These are phyloP conservation scores for Infundibulicybe gibba DNA, from an alignment of 768 basidiomycete species.

Conservation along the genomic window DNA sequence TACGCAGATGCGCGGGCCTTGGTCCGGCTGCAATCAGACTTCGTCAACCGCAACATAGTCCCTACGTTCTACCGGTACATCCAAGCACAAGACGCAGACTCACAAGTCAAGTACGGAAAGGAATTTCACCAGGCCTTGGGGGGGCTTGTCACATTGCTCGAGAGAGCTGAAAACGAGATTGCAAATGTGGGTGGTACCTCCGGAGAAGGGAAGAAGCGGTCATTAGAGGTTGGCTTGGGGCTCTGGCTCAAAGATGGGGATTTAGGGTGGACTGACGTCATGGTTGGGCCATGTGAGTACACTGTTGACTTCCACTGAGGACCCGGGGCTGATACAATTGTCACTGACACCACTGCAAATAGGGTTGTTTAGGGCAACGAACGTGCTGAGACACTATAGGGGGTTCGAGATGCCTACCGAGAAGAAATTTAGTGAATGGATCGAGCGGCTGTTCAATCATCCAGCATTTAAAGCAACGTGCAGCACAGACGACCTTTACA, in stretches of 20 bases:
- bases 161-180: constrained; percentile 50
- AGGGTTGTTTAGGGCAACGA: constrained; percentile 69
- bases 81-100: constrained; percentile 53
- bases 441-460: constrained; percentile 51
- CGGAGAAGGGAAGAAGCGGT: constrained; percentile 35
- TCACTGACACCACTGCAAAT: background rate
- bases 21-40: constrained; percentile 65
- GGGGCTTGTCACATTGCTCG: constrained; percentile 47
- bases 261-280: constrained; percentile 61
- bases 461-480: constrained; percentile 66
- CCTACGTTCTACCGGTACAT: constrained; percentile 75
- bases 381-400: constrained; percentile 64
- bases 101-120: constrained; percentile 37
- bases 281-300: constrained; percentile 66
- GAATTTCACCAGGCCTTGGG: constrained; percentile 54
- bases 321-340: background rate
- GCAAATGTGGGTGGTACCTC: constrained; percentile 29
- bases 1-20: constrained; percentile 60
- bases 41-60: constrained; percentile 58
- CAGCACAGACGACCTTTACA: constrained; percentile 61
- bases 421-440: constrained; percentile 47
- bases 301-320: no score
- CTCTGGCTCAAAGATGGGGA: constrained; percentile 50
- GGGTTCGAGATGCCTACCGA: constrained; percentile 56
- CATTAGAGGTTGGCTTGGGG: constrained; percentile 41